These are phyloP conservation scores for Begonia fuchsioides DNA, from an alignment of 306 rosid genomes.

Conservation along the genomic window DNA sequence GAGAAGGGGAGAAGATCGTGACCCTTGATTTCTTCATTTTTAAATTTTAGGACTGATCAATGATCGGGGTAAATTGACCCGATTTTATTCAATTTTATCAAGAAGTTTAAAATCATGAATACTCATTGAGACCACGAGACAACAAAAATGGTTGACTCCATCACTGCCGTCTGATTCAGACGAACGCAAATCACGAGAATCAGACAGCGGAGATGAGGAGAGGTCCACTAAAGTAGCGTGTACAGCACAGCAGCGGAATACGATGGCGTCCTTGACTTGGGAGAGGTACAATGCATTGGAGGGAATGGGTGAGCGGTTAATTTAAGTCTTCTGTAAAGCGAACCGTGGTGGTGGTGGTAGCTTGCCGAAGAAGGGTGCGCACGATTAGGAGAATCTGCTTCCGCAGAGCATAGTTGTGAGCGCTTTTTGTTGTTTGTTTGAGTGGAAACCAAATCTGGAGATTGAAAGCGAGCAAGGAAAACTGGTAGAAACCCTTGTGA, in stretches of 20 bases:
- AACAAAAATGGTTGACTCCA: no score
- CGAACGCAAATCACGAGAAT: background rate
- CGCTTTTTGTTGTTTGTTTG: conserved; percentile 24
- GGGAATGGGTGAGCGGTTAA: conserved; percentile 57
- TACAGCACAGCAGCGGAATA: conserved; percentile 1
- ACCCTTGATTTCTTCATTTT: no score
- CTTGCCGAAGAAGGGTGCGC: conserved; percentile 52
- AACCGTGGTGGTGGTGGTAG: conserved; percentile 12
- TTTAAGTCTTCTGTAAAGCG: conserved; percentile 12
- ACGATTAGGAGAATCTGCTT: conserved; percentile 40
- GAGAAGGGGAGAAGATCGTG: no score
- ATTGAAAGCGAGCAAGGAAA: background rate
- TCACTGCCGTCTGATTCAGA: no score
- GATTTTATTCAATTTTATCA: no score
- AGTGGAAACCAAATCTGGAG: conserved; percentile 1
- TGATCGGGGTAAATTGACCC: no score
- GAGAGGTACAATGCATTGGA: conserved; percentile 10
- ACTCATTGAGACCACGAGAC: no score
- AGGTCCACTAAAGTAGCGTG: conserved; percentile 7
- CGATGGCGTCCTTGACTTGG: conserved; percentile 12
- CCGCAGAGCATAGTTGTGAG: conserved; percentile 14
- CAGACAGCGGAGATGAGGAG: conserved; percentile 6
- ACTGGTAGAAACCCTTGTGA: conserved; percentile 27
- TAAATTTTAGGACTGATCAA: no score
- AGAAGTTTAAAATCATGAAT: no score